Evolutionary conservation across 78 protist genomes (phyloP).

Genomic region (Protostelium mycophagum): DNA sequence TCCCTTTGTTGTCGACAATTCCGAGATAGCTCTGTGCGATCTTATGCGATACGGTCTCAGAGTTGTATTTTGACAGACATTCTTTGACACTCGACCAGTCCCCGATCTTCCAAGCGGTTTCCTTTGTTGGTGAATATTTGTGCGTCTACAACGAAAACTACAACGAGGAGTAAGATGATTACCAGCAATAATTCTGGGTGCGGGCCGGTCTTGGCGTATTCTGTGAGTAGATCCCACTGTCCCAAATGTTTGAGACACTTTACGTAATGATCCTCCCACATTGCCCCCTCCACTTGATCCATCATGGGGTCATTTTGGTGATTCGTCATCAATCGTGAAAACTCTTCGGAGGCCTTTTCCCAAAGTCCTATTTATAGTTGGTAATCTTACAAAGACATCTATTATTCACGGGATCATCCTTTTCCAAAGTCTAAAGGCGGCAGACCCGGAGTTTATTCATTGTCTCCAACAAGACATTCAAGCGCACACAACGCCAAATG

Average conservation of each 20-base stretch:
- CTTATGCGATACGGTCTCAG: conserved; percentile 51
- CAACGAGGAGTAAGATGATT: background rate
- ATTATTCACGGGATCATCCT: too few relatives aligned
- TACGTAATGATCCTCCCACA: conserved; percentile 86
- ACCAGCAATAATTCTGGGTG: conserved; percentile 5
- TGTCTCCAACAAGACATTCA: too few relatives aligned
- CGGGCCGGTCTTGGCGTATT: conserved; percentile 23
- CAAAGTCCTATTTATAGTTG: background rate
- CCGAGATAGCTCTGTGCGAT: conserved; percentile 39
- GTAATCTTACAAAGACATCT: too few relatives aligned
- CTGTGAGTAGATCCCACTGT: conserved; percentile 75
- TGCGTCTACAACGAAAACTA: background rate
- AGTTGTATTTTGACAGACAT: conserved; percentile 10
- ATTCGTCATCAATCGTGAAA: background rate
- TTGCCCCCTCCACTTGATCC: background rate
- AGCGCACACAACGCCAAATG: too few relatives aligned
- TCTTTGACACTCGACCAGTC: conserved; percentile 40
- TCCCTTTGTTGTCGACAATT: conserved; percentile 18
- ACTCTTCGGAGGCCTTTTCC: background rate
- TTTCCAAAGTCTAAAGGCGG: too few relatives aligned
- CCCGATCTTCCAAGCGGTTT: conserved; percentile 70
- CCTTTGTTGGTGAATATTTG: conserved; percentile 21
- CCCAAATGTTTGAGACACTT: conserved; percentile 70
- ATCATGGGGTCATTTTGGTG: background rate
- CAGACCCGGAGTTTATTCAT: too few relatives aligned